Evolutionary conservation across 192 early-diverging fungal genomes (phyloP).

Genomic region (Irineochytrium annulatum): DNA sequence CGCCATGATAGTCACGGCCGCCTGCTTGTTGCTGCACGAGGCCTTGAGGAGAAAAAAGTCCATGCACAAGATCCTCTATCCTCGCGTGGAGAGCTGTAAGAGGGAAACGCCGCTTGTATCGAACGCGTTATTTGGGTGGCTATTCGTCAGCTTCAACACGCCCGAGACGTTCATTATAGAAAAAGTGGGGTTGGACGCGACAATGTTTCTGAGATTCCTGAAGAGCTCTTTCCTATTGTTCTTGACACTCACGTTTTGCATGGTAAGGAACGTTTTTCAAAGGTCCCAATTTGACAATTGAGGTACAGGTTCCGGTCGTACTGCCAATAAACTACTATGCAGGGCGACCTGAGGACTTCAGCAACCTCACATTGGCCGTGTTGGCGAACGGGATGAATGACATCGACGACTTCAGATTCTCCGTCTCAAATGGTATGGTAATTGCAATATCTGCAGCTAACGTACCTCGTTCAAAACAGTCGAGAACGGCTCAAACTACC

Average conservation of each 20-base stretch:
- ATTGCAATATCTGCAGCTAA: background rate
- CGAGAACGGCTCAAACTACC: slow-evolving; percentile 20
- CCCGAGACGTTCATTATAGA: slow-evolving; percentile 35
- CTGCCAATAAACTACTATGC: slow-evolving; percentile 42
- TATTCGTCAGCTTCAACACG: slow-evolving; percentile 22
- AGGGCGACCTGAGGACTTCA: background rate
- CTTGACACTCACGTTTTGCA: slow-evolving; percentile 14
- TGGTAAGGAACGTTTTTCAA: slow-evolving; percentile 8
- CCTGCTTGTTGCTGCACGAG: slow-evolving; percentile 30
- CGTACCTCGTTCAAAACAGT: slow-evolving; percentile 36
- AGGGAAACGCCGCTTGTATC: slow-evolving; percentile 32
- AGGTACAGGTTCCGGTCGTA: slow-evolving; percentile 25
- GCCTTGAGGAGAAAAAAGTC: slow-evolving; percentile 17
- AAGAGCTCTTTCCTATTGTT: slow-evolving; percentile 32
- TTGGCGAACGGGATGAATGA: background rate
- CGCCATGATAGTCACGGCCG: slow-evolving; percentile 14
- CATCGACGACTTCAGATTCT: background rate
- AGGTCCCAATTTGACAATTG: background rate
- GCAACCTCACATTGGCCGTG: background rate
- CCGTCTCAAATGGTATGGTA: slow-evolving; percentile 10
- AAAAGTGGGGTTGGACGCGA: slow-evolving; percentile 48
- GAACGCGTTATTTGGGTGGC: slow-evolving; percentile 34
- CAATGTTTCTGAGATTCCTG: slow-evolving; percentile 48
- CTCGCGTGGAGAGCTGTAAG: slow-evolving; percentile 25
- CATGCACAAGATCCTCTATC: slow-evolving; percentile 30